Conservation (phyloP, 1,139 yeast species). For the Geotrichum siamense region DNA sequence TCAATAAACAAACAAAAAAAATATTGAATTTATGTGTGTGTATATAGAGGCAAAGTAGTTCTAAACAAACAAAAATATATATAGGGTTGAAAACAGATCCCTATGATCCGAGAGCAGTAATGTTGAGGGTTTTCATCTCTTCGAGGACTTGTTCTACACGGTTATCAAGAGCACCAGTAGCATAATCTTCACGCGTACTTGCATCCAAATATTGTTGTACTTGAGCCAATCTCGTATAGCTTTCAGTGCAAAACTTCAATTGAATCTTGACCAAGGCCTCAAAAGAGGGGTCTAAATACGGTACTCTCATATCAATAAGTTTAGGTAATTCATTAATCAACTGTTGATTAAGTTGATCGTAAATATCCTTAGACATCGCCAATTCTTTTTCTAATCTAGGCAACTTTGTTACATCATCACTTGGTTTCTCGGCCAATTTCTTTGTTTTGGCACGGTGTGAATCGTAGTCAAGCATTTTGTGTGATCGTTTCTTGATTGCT, state of each 20-base stretch:
- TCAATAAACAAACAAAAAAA: no score
- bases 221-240: constrained; percentile 90
- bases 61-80: no score
- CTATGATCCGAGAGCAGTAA: constrained; percentile 37
- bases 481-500: constrained; percentile 88
- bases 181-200: constrained; percentile 85
- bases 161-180: constrained; percentile 83
- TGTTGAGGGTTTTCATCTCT: constrained; percentile 79
- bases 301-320: constrained; percentile 82
- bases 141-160: constrained; percentile 74
- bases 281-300: constrained; percentile 92
- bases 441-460: constrained; percentile 79
- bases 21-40: no score
- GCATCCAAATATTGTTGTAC: constrained; percentile 92
- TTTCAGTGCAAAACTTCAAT: constrained; percentile 89
- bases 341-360: constrained; percentile 76
- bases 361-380: constrained; percentile 71
- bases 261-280: constrained; percentile 95
- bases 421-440: constrained; percentile 85
- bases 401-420: constrained; percentile 84
- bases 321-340: constrained; percentile 84
- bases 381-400: constrained; percentile 89
- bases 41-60: no score
- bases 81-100: no score
- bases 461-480: constrained; percentile 88